Evolutionary conservation across 768 basidiomycete genomes (phyloP), one percentile per base, ranked within the genome.

Genomic region (Lentinula sp.): DNA sequence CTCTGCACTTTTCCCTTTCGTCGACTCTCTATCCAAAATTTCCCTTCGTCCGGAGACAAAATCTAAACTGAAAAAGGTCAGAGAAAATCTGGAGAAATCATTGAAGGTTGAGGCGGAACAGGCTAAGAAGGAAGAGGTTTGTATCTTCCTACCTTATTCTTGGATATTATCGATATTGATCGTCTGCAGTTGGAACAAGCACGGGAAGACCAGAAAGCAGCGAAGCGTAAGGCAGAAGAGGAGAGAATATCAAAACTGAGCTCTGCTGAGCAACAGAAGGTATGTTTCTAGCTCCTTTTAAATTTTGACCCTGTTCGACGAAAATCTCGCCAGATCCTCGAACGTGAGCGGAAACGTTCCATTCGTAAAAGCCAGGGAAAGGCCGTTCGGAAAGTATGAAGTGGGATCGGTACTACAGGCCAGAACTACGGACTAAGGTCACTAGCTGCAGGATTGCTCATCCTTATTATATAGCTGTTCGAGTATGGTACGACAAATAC

Each of bases 261-360:
- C 67, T 80, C 91, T 34, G 80, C 85, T 18, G 91, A 93, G 66
- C 92, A 93, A 76, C 85, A 87, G 77, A 94, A 93, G 84, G 89
- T 86, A 56, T 52, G 69, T 37, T 18, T 16, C 16, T n/a, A 0
- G 10, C 18, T 61, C 16, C 51, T 39, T 43, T n/a, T 10, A 5
- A 31, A 49, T 10, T 59, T 52, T 13, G 53, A 32, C 45, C 35
- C 28, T 53, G 40, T 50, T 61, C 15, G 21, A 50, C 35, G 23
- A 40, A 21, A 21, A 4, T 8, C 32, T 62, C 35, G 37, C 0
- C 61, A 89, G 86, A 71, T 80, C 63, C 75, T 91, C 60, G 91
- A 93, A 54, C 87, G 87, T 64, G 90, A 91, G 67, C 87, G 86
- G 62, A 92, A 89, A 70, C 87, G 87, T 32, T 73, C 77, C 31